Base-by-base conservation (phyloP, 192 early-diverging fungal genomes). In the Umbelopsis ramanniana region DNA sequence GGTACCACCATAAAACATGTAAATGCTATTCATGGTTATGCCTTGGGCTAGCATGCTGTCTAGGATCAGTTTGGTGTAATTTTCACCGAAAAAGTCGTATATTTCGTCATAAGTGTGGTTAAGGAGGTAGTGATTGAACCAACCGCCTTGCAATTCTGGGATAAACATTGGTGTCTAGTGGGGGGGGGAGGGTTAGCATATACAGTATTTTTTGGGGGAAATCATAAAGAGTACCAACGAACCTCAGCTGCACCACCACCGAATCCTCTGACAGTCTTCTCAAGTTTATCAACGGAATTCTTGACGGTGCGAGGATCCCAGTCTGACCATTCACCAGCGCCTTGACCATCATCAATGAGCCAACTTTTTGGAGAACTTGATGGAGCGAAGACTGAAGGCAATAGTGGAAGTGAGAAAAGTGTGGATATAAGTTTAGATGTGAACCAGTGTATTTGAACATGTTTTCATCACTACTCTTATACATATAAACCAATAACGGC, bases 1-100 rank as follows among this genome's bases (percentile, higher is more conserved):
- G 22, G 92, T 93, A 14, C 92, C 92, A 14, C 92, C 92, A 71
- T 93, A 93, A 21, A 82, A 80, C 86, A 92, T 93, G 76, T 93
- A 92, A 52, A 91, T 71, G 75, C 82, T 89, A 21, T 83, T 55
- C 76, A 87, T 86, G 11, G 89, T 91, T 9, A 81, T 79, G 17
- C 90, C 90, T 69, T 93, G 92, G 2, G 92, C 87, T 9, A 91
- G 68, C 17, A 79, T 74, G 8, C 85, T 84, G n/a, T 93, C 90
- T 46, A 87, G 70, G 15, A 92, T 57, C 19, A 89, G 68, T 11
- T 80, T 72, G 4, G 92, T 93, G 67, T 90, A 92, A 29, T 86
- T 68, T 68, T 90, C 88, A 9, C 92, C 92, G 74, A 88, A 93
- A 72, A 79, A 93, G 48, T 87, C 68, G 74, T 88, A 92, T 24